phyloP scores from a whole-genome alignment of 148 eudicot genomes.

The Camellia sinensis region DNA sequence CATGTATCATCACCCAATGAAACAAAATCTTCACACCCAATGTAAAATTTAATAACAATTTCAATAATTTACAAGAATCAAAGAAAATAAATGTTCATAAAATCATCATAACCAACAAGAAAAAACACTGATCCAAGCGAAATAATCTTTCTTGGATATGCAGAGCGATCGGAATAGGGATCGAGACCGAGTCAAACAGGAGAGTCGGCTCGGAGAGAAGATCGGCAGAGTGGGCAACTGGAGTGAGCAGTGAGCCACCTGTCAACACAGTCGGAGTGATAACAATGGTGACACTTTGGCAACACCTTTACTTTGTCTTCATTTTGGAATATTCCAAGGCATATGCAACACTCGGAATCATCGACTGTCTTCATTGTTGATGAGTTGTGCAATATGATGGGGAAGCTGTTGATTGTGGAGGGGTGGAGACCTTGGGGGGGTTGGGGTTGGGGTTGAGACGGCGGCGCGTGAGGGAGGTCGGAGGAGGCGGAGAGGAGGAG shows the following conservation, averaged over 20 bases:
- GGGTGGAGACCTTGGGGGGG: constrained; percentile 42
- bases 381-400: constrained; percentile 40
- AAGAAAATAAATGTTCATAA: neutral
- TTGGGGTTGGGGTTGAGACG: constrained; percentile 10
- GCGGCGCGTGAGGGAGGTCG: constrained; percentile 15
- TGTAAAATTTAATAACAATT: neutral
- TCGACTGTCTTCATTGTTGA: constrained; percentile 16
- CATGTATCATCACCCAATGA: no score
- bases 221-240: constrained; percentile 78
- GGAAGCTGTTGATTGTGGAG: constrained; percentile 34
- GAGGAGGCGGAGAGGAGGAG: constrained; percentile 5
- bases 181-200: constrained; percentile 22
- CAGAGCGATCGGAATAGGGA: neutral
- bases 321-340: constrained; percentile 59
- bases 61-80: neutral
- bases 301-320: constrained; percentile 68
- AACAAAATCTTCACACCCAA: neutral
- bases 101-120: no score
- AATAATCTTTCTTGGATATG: neutral
- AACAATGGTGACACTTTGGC: constrained; percentile 54
- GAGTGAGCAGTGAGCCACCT: constrained; percentile 58
- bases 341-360: constrained; percentile 66
- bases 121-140: neutral
- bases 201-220: constrained; percentile 42
- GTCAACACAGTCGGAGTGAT: constrained; percentile 77